phyloP scores from a whole-genome alignment of 176 grass and related monocot species.

The Cenchrus purpureus region DNA sequence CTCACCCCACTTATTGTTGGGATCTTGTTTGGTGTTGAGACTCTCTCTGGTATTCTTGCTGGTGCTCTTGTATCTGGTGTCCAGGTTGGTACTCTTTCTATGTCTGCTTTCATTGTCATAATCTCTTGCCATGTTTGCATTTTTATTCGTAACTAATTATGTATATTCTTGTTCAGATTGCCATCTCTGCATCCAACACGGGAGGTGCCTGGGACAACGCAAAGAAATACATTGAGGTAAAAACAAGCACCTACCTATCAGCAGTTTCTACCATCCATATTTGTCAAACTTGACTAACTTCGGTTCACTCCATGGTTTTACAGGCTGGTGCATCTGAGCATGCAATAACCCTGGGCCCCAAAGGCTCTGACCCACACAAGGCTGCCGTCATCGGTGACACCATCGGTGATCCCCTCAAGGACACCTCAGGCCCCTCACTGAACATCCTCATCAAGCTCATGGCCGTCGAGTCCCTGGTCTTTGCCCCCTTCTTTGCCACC shows the following conservation, averaged over 20 bases:
- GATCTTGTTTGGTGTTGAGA: slow-evolving; percentile 85
- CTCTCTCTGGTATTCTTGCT: slow-evolving; percentile 86
- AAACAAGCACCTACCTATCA: not conserved
- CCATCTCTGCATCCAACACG: slow-evolving; percentile 96
- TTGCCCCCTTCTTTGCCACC: slow-evolving; percentile 90
- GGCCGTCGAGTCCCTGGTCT: slow-evolving; percentile 90
- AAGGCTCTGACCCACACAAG: slow-evolving; percentile 90
- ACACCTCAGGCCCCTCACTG: slow-evolving; percentile 88
- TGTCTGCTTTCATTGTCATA: not conserved
- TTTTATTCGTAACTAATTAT: slow-evolving; percentile 12
- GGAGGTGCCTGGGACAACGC: slow-evolving; percentile 97
- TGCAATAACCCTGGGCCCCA: slow-evolving; percentile 69
- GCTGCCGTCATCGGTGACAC: slow-evolving; percentile 96
- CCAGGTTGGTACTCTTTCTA: slow-evolving; percentile 54
- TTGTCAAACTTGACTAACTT: slow-evolving; percentile 1
- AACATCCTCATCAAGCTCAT: slow-evolving; percentile 99
- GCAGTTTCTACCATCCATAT: not conserved
- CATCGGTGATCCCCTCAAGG: slow-evolving; percentile 91
- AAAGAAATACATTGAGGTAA: slow-evolving; percentile 96
- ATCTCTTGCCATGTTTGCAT: not conserved
- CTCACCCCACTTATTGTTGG: slow-evolving; percentile 87
- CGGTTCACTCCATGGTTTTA: slow-evolving; percentile 28
- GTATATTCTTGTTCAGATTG: slow-evolving; percentile 55
- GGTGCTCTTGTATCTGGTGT: slow-evolving; percentile 94
- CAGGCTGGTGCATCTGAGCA: slow-evolving; percentile 92